phyloP scores from a whole-genome alignment of 495 filamentous ascomycete genomes.

The Collariella sp. region DNA sequence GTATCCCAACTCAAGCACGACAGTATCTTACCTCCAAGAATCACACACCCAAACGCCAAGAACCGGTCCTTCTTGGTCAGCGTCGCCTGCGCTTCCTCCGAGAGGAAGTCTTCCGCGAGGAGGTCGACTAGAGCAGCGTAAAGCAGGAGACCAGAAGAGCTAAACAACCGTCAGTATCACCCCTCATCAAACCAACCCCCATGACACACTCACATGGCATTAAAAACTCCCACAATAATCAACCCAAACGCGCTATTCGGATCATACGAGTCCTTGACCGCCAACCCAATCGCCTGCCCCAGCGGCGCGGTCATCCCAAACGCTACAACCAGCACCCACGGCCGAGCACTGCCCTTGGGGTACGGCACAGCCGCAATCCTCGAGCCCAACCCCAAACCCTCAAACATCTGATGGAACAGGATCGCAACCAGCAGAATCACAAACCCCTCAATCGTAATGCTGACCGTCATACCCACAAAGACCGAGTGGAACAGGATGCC shows the following conservation, averaged over 20 bases:
- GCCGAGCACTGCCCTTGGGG: slow-evolving; percentile 40
- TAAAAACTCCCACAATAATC: slow-evolving; percentile 60
- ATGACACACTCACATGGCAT: slow-evolving; percentile 47
- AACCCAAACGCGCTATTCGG: slow-evolving; percentile 55
- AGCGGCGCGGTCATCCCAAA: slow-evolving; percentile 53
- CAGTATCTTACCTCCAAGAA: slow-evolving; percentile 33
- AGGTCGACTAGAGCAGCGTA: slow-evolving; percentile 56
- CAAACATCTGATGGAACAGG: slow-evolving; percentile 62
- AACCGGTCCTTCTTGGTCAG: slow-evolving; percentile 41
- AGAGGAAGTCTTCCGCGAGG: slow-evolving; percentile 55
- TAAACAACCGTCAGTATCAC: slow-evolving; percentile 18
- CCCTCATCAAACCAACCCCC: not conserved
- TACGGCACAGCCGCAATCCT: slow-evolving; percentile 52
- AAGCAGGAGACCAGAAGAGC: slow-evolving; percentile 51
- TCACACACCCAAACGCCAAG: slow-evolving; percentile 33
- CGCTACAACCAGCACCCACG: slow-evolving; percentile 56
- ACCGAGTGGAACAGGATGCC: slow-evolving; percentile 54
- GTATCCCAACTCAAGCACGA: not conserved
- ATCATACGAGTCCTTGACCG: slow-evolving; percentile 51
- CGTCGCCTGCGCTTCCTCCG: slow-evolving; percentile 40
- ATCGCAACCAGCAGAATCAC: slow-evolving; percentile 60
- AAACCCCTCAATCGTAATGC: slow-evolving; percentile 55
- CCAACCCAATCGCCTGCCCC: slow-evolving; percentile 52
- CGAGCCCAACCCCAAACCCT: slow-evolving; percentile 58
- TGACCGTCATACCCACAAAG: slow-evolving; percentile 61